Base-by-base conservation (phyloP, 805 yeast genomes). In the Lachancea sp. region DNA sequence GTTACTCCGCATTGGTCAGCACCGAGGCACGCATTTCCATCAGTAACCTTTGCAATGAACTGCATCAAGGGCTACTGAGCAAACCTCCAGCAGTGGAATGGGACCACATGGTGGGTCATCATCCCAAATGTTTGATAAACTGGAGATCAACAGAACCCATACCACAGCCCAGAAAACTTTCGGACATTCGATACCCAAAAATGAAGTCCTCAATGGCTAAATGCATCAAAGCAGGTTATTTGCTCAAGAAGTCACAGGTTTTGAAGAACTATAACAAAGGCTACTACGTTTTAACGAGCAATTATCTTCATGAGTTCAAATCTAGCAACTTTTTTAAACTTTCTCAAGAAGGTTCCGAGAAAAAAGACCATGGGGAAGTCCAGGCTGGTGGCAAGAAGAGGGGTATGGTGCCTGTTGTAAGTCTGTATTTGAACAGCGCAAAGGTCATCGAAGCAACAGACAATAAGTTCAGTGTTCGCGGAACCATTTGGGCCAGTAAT, bases 241-340 rank as follows among this genome's bases (percentile, higher is more conserved):
- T 82, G 49, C 77, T 75, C 49, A 76, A 82, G 59, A 75, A 82
- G 59, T 75, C 82, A 29, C 81, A 81, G 58, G 75, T 71, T 53
- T 62, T 80, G 51, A 79, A 79, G 61, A 77, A 76, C 41, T 80
- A 81, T 60, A 71, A 78, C 2, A 72, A 73, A 51, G 79, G 80
- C 33, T 82, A 78, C 71, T 82, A 79, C 52, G 84, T 82, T 12
- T 67, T 82, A 46, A 81, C 88, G 4, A 78, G 83, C 54, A 79
- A 78, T 55, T 81, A 71, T 49, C 59, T 82, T 32, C 88, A 81
- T 61, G 88, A 82, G 60, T 82, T 81, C 63, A 78, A 75, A 55
- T 65, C 59, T 36, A 59, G 62, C 41, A 59, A 65, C 43, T 59
- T 65, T 33, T 65, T 59, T 42, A 57, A 61, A 20, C 36, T 38